phyloP scores from a whole-genome alignment of 371 early-diverging fungal species.

The Actinomucor elegans region DNA sequence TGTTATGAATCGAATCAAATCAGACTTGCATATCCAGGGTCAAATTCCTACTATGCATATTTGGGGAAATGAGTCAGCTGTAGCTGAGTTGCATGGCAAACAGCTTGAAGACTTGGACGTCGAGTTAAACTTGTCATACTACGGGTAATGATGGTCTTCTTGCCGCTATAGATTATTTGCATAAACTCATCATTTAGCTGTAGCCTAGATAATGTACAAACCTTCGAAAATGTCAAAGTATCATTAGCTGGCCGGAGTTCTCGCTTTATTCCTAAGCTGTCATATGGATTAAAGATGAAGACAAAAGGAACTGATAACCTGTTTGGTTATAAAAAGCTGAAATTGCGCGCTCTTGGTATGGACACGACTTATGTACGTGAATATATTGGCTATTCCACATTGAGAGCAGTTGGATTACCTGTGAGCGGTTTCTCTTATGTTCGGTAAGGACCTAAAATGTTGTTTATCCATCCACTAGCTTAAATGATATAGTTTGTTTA shows the following conservation, averaged over 20 bases:
- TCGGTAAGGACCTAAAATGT: constrained; percentile 8
- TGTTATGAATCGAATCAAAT: constrained; percentile 5
- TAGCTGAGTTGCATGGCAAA: constrained; percentile 8
- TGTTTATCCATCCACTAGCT: background rate
- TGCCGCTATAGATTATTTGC: background rate
- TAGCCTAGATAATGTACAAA: constrained; percentile 5
- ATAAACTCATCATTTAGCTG: background rate
- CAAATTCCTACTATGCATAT: constrained; percentile 17
- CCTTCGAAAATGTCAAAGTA: constrained; percentile 19
- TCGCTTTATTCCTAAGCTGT: constrained; percentile 20
- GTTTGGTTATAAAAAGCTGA: constrained; percentile 45
- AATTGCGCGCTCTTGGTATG: constrained; percentile 44
- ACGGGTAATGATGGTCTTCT: background rate
- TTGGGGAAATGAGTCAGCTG: constrained; percentile 4
- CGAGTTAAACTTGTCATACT: background rate
- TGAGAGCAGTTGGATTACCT: constrained; percentile 47
- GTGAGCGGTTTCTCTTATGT: constrained; percentile 44
- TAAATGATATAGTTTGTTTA: constrained; percentile 18
- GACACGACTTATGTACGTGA: constrained; percentile 51
- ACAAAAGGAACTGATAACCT: constrained; percentile 11
- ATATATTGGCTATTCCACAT: constrained; percentile 34
- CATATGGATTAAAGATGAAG: constrained; percentile 21
- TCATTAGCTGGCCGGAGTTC: constrained; percentile 28
- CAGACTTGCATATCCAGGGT: constrained; percentile 9
- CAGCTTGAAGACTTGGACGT: constrained; percentile 1